phyloP scores from a whole-genome alignment of 768 basidiomycete species.

The Candolleomyces efflorescens region DNA sequence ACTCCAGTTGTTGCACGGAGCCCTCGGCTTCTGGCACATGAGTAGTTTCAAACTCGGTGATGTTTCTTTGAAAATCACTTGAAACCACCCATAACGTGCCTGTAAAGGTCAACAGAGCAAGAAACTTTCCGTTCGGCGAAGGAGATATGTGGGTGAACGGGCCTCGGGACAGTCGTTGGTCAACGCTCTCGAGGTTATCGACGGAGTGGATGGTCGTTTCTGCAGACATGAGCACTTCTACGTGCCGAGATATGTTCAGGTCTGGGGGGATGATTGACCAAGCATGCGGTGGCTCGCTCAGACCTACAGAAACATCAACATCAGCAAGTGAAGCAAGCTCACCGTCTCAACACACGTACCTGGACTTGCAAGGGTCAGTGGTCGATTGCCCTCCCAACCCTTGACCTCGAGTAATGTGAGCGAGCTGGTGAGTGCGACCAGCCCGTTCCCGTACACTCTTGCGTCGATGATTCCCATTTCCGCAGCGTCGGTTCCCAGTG shows the following conservation, averaged over 20 bases:
- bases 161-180: slow-evolving; percentile 84
- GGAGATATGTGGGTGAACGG: slow-evolving; percentile 86
- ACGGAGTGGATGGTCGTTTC: slow-evolving; percentile 78
- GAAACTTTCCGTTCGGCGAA: slow-evolving; percentile 91
- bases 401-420: slow-evolving; percentile 81
- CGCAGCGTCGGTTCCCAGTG: slow-evolving; percentile 75
- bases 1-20: slow-evolving; percentile 69
- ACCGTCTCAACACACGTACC: slow-evolving; percentile 38
- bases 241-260: slow-evolving; percentile 82
- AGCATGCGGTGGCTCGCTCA: slow-evolving; percentile 74
- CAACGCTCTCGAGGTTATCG: slow-evolving; percentile 84
- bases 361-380: slow-evolving; percentile 67
- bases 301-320: slow-evolving; percentile 34
- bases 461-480: slow-evolving; percentile 86
- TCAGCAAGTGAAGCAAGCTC: slow-evolving; percentile 2
- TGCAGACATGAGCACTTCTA: slow-evolving; percentile 82
- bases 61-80: slow-evolving; percentile 81
- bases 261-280: slow-evolving; percentile 93
- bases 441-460: slow-evolving; percentile 77
- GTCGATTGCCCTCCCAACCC: slow-evolving; percentile 80
- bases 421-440: slow-evolving; percentile 80
- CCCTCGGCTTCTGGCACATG: slow-evolving; percentile 52
- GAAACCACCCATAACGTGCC: slow-evolving; percentile 92
- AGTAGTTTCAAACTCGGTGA: slow-evolving; percentile 82
- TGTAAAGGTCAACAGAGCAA: slow-evolving; percentile 74